Percentiles rank a stretch among this genome's conserved stretches.
phyloP scores from a whole-genome alignment of 345 rosid species.

The Mallotus nudiflorus region DNA sequence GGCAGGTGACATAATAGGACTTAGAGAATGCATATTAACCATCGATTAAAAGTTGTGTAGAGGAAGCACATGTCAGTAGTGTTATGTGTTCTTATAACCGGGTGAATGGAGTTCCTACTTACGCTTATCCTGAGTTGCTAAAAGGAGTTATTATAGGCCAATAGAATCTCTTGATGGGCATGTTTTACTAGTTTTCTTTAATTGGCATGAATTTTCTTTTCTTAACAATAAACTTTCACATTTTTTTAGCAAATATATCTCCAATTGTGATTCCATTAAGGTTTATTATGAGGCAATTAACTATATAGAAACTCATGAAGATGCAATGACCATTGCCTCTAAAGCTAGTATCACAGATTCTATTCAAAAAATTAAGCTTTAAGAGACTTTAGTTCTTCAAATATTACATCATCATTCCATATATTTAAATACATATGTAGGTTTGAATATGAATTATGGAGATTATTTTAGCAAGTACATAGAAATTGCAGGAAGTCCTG shows the following conservation, averaged over 20 bases:
- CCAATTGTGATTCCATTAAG: constrained; percentile 22
- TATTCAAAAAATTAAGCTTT: background rate
- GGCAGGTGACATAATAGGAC: constrained; percentile 81
- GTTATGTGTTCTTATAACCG: constrained; percentile 93
- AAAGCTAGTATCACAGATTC: constrained; percentile 37
- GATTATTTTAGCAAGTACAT: constrained; percentile 40
- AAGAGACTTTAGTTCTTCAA: background rate
- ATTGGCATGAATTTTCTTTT: background rate
- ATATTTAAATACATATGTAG: constrained; percentile 33
- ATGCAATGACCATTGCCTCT: constrained; percentile 34
- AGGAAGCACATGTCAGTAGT: constrained; percentile 78
- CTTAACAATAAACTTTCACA: too few relatives aligned
- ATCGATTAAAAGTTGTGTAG: constrained; percentile 73
- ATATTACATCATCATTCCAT: background rate
- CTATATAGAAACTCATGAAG: constrained; percentile 24
- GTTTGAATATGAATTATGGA: constrained; percentile 55
- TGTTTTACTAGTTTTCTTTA: background rate
- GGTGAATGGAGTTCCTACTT: constrained; percentile 81
- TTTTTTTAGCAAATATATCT: constrained; percentile 17
- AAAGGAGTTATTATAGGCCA: constrained; percentile 39
- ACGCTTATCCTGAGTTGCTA: constrained; percentile 74
- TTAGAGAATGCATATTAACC: constrained; percentile 72
- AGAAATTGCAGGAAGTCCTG: constrained; percentile 46
- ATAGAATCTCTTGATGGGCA: constrained; percentile 28
- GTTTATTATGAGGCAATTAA: constrained; percentile 7